phyloP scores from a whole-genome alignment of 352 stramenopile genomes.

The Phytopythium helicoides region DNA sequence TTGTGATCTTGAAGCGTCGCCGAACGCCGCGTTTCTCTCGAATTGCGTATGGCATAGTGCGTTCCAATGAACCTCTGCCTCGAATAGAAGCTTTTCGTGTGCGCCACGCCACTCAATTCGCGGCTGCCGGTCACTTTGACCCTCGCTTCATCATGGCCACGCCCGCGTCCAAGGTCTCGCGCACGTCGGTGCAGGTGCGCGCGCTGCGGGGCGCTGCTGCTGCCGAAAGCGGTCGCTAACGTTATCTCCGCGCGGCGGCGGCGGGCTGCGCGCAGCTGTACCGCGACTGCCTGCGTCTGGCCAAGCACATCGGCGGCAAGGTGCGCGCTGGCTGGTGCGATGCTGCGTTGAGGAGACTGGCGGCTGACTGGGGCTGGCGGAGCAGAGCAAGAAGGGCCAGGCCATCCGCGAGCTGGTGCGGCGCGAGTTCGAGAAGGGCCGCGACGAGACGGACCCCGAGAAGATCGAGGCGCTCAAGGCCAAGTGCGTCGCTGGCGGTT shows the following conservation, averaged over 20 bases:
- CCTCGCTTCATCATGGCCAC: conserved; percentile 26
- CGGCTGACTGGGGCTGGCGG: too few relatives aligned
- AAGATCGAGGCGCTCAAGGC: conserved; percentile 83
- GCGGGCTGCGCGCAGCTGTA: conserved; percentile 49
- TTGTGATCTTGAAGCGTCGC: conserved; percentile 1
- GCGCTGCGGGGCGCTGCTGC: neutral
- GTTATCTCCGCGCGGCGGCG: neutral
- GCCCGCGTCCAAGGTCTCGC: conserved; percentile 58
- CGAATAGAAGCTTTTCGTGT: neutral
- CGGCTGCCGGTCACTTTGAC: neutral
- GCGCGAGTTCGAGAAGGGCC: conserved; percentile 79
- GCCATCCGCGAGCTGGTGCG: conserved; percentile 73
- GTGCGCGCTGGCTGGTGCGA: conserved; percentile 20
- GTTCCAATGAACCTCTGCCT: neutral
- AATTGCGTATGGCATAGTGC: neutral
- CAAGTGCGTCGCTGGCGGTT: conserved; percentile 80
- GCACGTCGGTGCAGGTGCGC: conserved; percentile 68
- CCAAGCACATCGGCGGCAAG: conserved; percentile 85
- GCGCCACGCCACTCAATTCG: neutral
- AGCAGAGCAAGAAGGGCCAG: conserved; percentile 79
- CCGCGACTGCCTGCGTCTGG: conserved; percentile 79
- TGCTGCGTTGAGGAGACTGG: too few relatives aligned
- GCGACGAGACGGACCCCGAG: conserved; percentile 71
- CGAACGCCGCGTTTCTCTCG: conserved; percentile 14
- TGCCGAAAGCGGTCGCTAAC: neutral